Evolutionary conservation across 1,139 yeast species (phyloP), one percentile per base, ranked within the genome.

Genomic region (Candida glucosophila): DNA sequence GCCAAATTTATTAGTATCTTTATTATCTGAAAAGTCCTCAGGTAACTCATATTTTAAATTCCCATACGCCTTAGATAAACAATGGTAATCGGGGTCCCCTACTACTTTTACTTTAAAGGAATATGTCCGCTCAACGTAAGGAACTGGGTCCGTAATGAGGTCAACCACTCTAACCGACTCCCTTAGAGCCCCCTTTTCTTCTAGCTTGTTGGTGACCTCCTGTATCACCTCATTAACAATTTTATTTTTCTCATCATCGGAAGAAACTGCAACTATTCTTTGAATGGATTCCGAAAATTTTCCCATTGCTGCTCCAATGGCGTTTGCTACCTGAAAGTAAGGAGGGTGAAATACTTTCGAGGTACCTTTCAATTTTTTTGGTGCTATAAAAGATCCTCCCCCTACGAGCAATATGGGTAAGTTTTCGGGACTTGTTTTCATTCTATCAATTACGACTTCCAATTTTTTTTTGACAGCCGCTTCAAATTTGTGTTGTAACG

Each of bases 301-400:
- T 5, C 64, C 64, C 32, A 61, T 41, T 5, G 67, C 67, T n/a
- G 68, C 67, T 25, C 68, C 68, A 24, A 61, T 58, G 7, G 68
- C 68, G 41, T 61, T 61, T 5, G 66, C 67, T 13, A 60, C 61
- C 22, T 53, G 55, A 33, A 39, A 57, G 33, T 33, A 59, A 17
- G 55, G 52, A 1, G 67, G 67, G 22, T 58, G 43, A 29, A 54
- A 32, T 3, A 61, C 64, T 22, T 49, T 43, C 6, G 59, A 50
- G 4, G 64, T 65, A n/a, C 67, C 67, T 13, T 42, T 43, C 12
- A 61, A 36, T 11, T 37, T 35, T 9, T 35, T 25, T 7, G 67
- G 67, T 2, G 58, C 44, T 23, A 61, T 55, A 27, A 60, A 52
- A 1, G 67, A 58, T 3, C 68, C 68, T 17, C 68, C 69, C 17